Evolutionary conservation across 73 alveolate genomes (phyloP), one percentile per base, ranked within the genome.

Genomic region (Uronychia setigera): DNA sequence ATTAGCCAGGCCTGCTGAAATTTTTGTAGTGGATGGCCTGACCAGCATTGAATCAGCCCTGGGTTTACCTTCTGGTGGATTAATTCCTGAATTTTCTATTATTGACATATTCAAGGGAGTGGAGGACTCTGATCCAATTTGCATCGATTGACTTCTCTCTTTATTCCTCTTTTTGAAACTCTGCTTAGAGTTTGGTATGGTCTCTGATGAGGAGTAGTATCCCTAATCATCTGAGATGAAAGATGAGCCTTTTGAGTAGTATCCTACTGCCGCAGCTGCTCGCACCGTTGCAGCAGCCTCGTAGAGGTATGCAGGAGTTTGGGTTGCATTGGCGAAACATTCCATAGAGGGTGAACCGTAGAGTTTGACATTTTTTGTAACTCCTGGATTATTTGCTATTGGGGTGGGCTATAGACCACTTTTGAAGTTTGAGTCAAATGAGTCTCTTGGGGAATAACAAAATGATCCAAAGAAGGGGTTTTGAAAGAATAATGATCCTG

Each of bases 191-290:
- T 5, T 11, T 11, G 67, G 19, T 11, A 46, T 11, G 5, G 67
- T 46, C 67, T 46, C 67, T 46, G 67, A 11, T 19, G 67, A 46
- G 19, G 67, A 46, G 19, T 46, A 46, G 67, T 46, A 46, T 5
- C 67, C 67, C 19, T 46, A 19, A 19, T 46, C 67, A 46, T 46
- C 67, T 46, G 67, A 46, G 19, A 11, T 5, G 67, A 46, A 46
- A 19, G 67, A 46, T 46, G 67, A 46, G 67, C 67, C 67, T 46
- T 46, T 46, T 5, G 67, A 46, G 67, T 46, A 46, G 67, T 46
- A 46, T 19, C 67, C 67, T 19, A 46, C 67, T 11, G 67, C 67
- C 67, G 67, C 67, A 46, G 67, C 67, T 46, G 67, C 67, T 46
- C 67, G 67, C 67, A 46, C 19, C n/a, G 67, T 46, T 5, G 67